phyloP scores from a whole-genome alignment of 768 basidiomycete genomes.

The Amanita pseudoporphyria region DNA sequence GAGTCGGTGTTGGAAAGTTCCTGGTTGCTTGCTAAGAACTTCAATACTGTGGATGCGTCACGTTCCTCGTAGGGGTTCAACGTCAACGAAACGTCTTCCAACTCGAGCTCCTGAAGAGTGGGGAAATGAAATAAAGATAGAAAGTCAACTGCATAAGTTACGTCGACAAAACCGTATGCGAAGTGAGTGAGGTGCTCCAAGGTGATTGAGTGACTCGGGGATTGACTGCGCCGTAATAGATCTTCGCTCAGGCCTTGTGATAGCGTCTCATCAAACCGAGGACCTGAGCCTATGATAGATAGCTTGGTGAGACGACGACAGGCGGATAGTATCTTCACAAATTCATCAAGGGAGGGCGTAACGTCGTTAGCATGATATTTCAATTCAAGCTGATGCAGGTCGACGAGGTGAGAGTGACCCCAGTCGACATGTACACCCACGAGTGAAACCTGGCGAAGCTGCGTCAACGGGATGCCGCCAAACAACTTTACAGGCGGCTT shows the following conservation, averaged over 20 bases:
- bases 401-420: constrained; percentile 27
- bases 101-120: constrained; percentile 22
- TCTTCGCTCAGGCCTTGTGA: neutral
- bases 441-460: constrained; percentile 33
- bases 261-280: constrained; percentile 18
- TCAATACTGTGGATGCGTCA: constrained; percentile 3
- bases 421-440: constrained; percentile 54
- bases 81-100: constrained; percentile 38
- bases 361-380: constrained; percentile 49
- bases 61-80: constrained; percentile 2
- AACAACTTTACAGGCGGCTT: constrained; percentile 35
- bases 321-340: constrained; percentile 29
- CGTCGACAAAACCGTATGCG: constrained; percentile 35
- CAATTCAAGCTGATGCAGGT: constrained; percentile 39
- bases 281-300: constrained; percentile 46
- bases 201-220: neutral
- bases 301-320: constrained; percentile 35
- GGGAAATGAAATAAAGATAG: constrained; percentile 31
- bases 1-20: neutral
- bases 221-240: neutral
- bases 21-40: neutral
- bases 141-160: constrained; percentile 26
- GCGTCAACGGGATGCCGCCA: constrained; percentile 23
- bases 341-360: constrained; percentile 41
- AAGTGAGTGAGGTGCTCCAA: constrained; percentile 21